Evolutionary conservation across 768 basidiomycete species (phyloP).

Genomic region (Leucosporidium creatinivorum): DNA sequence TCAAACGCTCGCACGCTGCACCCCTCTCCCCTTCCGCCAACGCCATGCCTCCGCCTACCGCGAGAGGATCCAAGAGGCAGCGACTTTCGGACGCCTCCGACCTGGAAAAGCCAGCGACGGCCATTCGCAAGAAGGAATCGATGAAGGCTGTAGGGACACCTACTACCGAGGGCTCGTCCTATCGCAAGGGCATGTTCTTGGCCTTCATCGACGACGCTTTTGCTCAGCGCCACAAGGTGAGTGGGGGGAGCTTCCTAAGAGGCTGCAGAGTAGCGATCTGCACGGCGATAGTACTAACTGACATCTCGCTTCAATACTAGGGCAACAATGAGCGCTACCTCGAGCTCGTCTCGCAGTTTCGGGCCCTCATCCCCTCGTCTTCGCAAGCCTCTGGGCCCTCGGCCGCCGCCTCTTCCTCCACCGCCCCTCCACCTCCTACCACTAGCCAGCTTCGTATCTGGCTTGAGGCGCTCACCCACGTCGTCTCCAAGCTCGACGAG

Average conservation of each 20-base stretch:
- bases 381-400: constrained; percentile 16
- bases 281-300: background rate
- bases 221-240: constrained; percentile 61
- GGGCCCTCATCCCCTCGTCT: constrained; percentile 21
- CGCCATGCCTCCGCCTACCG: no score
- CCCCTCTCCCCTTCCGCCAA: background rate
- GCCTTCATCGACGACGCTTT: constrained; percentile 75
- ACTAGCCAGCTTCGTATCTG: constrained; percentile 55
- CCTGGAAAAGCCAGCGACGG: background rate
- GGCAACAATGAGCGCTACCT: constrained; percentile 70
- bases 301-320: constrained; percentile 43
- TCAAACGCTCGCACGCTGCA: background rate
- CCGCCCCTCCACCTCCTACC: constrained; percentile 43
- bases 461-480: constrained; percentile 81
- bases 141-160: background rate
- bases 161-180: background rate
- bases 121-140: no score
- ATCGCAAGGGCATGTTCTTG: constrained; percentile 61
- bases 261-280: no score
- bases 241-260: constrained; percentile 30
- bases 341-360: constrained; percentile 79
- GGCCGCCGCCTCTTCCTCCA: constrained; percentile 43
- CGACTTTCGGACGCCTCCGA: background rate
- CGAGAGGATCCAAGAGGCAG: background rate
- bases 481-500: constrained; percentile 80